phyloP scores from a whole-genome alignment of 768 basidiomycete species.

The Kwoniella dejecticola region DNA sequence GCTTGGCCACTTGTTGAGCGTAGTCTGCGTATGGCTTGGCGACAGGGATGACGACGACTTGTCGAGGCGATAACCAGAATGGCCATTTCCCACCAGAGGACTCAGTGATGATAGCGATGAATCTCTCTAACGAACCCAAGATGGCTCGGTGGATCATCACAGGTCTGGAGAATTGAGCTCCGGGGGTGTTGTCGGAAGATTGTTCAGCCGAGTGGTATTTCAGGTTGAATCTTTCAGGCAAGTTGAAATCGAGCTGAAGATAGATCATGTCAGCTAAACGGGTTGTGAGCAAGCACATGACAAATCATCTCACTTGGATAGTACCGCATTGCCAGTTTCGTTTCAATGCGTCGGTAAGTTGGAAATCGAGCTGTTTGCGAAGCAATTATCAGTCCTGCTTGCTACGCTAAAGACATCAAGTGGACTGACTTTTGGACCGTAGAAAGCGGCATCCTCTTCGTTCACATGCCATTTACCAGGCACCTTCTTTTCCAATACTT shows the following conservation, averaged over 20 bases:
- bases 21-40: conserved; percentile 87
- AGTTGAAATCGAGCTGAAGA: conserved; percentile 90
- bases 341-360: conserved; percentile 84
- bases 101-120: conserved; percentile 95
- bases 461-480: conserved; percentile 90
- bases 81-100: conserved; percentile 99
- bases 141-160: conserved; percentile 99
- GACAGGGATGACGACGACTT: conserved; percentile 91
- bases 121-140: conserved; percentile 87
- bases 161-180: conserved; percentile 66
- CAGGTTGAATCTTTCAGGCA: conserved; percentile 93
- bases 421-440: conserved; percentile 75
- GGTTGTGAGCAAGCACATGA: not conserved
- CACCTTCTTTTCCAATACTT: conserved; percentile 78
- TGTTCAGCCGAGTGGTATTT: conserved; percentile 77
- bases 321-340: conserved; percentile 98
- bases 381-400: not conserved
- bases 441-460: conserved; percentile 97
- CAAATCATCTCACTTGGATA: conserved; percentile 59
- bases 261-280: conserved; percentile 3
- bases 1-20: conserved; percentile 74
- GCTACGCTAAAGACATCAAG: not conserved
- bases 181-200: conserved; percentile 58
- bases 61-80: conserved; percentile 97
- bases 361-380: conserved; percentile 77